A percentile compares a stretch with the other conserved stretches of the same genome.
Evolutionary conservation across 139 green algal genomes (phyloP).

Genomic region (Helicosporidium sp.): DNA sequence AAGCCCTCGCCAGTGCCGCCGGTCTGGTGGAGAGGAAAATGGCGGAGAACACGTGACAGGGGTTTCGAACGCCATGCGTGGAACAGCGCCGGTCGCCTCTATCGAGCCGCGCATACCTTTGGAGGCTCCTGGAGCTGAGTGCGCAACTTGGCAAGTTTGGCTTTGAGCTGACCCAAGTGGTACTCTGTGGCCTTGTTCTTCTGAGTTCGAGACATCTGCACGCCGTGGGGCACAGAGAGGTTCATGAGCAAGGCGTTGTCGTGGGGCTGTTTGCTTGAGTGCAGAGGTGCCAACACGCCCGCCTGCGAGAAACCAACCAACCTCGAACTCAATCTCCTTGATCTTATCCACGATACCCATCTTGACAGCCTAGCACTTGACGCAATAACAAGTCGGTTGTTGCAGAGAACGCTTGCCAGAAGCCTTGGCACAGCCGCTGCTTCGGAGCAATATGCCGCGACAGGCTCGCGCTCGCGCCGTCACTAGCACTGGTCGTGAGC

Average conservation of each 20-base stretch:
- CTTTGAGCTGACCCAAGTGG: conserved; percentile 90
- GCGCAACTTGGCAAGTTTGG: conserved; percentile 85
- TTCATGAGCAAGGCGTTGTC: no score
- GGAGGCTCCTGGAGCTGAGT: conserved; percentile 79
- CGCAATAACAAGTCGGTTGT: no score
- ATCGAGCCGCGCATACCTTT: no score
- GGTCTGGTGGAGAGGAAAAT: conserved; percentile 9
- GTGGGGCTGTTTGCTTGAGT: neutral
- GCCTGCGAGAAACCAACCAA: neutral
- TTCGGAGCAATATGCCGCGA: no score
- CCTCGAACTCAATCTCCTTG: conserved; percentile 88
- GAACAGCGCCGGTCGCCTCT: no score
- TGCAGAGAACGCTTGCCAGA: no score
- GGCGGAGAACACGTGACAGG: neutral
- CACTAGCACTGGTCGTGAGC: no score
- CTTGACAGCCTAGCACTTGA: no score
- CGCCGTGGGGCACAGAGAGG: neutral
- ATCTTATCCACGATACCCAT: conserved; percentile 88
- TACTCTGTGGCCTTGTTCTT: conserved; percentile 94
- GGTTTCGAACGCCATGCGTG: neutral
- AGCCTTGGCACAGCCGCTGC: no score
- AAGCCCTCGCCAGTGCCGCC: conserved; percentile 70
- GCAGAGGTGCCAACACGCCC: neutral
- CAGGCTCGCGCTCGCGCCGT: no score
- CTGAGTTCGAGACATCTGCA: conserved; percentile 79